Conservation (phyloP, 495 filamentous ascomycete species). For the Haplographium delicatum region DNA sequence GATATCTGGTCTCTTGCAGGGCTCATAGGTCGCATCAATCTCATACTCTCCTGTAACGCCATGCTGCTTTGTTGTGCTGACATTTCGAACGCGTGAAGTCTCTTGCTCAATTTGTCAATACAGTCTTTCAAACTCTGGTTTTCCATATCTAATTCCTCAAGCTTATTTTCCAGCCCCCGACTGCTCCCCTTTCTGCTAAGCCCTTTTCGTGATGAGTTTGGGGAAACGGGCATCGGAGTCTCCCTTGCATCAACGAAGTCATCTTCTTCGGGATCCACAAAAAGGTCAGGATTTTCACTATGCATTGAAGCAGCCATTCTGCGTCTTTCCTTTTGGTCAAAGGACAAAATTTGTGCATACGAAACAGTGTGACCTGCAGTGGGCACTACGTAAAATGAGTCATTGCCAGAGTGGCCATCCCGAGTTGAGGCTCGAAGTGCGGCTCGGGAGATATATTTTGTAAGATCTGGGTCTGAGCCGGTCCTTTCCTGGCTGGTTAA, state of each 20-base stretch:
- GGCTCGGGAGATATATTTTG: constrained; percentile 70
- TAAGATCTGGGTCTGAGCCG: constrained; percentile 64
- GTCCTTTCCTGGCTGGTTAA: constrained; percentile 35
- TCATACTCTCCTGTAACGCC: constrained; percentile 74
- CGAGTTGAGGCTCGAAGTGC: constrained; percentile 64
- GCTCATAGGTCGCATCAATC: constrained; percentile 50
- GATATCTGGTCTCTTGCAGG: constrained; percentile 23
- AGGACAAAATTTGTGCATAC: constrained; percentile 79
- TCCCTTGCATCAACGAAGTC: constrained; percentile 88
- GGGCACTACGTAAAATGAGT: constrained; percentile 95
- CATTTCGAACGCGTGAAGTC: constrained; percentile 81
- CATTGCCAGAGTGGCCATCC: constrained; percentile 42
- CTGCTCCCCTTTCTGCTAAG: constrained; percentile 28
- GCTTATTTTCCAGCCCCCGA: constrained; percentile 45
- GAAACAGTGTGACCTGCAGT: constrained; percentile 81
- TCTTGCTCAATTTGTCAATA: constrained; percentile 70
- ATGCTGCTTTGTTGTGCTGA: constrained; percentile 75
- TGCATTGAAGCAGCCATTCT: constrained; percentile 36
- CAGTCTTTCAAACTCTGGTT: constrained; percentile 70
- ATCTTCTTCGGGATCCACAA: constrained; percentile 50
- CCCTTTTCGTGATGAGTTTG: constrained; percentile 27
- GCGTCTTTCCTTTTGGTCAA: constrained; percentile 61
- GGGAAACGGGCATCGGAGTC: constrained; percentile 33
- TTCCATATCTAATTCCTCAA: constrained; percentile 80
- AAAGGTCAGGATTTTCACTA: constrained; percentile 28